Evolutionary conservation across 495 filamentous ascomycete species (phyloP).

Genomic region (Neurospora terricola): DNA sequence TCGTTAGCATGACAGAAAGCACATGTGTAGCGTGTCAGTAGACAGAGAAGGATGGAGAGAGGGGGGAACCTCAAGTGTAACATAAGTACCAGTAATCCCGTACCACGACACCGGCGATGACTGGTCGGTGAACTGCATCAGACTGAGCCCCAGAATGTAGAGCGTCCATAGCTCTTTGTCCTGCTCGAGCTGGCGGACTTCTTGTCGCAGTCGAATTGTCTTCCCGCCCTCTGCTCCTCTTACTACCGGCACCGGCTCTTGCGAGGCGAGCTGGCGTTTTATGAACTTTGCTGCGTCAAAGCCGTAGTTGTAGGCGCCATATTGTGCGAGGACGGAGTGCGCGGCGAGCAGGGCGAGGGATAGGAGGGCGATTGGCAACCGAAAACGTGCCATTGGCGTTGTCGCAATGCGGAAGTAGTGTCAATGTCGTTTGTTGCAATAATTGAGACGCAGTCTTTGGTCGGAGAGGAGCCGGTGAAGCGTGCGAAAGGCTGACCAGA

Average conservation of each 20-base stretch:
- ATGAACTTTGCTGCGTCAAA: conserved; percentile 19
- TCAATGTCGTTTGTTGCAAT: not conserved
- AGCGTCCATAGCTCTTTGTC: conserved; percentile 48
- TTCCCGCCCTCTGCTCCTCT: conserved; percentile 6
- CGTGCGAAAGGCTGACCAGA: not conserved
- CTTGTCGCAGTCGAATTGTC: conserved; percentile 22
- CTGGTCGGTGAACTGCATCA: conserved; percentile 46
- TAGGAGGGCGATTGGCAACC: not conserved
- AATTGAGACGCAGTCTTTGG: not conserved
- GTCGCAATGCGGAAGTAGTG: not conserved
- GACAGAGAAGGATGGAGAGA: conserved; percentile 1
- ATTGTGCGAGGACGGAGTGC: conserved; percentile 6
- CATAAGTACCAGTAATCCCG: conserved; percentile 35
- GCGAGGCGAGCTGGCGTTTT: conserved; percentile 13
- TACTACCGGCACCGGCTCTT: conserved; percentile 9
- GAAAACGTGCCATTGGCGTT: conserved; percentile 4
- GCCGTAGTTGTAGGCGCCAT: conserved; percentile 31
- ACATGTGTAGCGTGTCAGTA: not conserved
- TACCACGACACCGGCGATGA: conserved; percentile 47
- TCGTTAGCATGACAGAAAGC: not conserved
- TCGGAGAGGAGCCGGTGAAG: not conserved
- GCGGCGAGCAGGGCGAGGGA: not conserved
- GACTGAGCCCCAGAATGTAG: conserved; percentile 45
- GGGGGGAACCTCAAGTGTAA: conserved; percentile 1
- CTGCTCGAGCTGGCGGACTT: conserved; percentile 49